Base-by-base conservation (phyloP, 306 rosid species). In the Glycine latifolia region DNA sequence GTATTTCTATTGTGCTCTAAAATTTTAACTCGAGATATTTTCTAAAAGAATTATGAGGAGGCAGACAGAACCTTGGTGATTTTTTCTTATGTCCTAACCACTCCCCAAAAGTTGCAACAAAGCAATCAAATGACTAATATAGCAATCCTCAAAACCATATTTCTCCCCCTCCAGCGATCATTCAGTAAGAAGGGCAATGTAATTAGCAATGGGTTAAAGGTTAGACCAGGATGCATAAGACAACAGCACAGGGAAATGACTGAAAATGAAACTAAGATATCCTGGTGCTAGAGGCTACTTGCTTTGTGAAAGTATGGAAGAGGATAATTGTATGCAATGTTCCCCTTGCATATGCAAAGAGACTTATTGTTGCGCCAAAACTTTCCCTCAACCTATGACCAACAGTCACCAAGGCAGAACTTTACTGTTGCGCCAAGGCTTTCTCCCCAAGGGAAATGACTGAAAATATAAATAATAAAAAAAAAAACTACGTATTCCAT, bases 91-190 rank as follows among this genome's bases (percentile, higher is more conserved):
- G 41, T 43, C 46, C 62, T 8, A 33, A 52, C 39, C 39, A 44
- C 56, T 60, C 59, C 17, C 43, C 43, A 11, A 59, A 70, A 76
- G 46, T 71, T 81, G 76, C 74, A 85, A 69, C 11, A 56, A 63
- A 71, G 11, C 54, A 65, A 46, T 26, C 62, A 56, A 65, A 16
- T 41, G 13, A 76, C 37, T 47, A 39, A 56, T 71, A 66, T 39
- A 11, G 43, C 31, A 58, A 26, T 9, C 58, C 20, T 48, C 41
- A 53, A 76, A 54, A 20, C 35, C 9, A 76, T 68, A 71, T 41
- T 48, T 16, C 31, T 7, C 52, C 15, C 72, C 41, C 35, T 78
- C 79, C 47, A 44, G 2, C 16, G 1, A 50, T 73, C 53, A 60
- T 55, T 52, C 61, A 81, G 69, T 75, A 60, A 79, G 8, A 58